Conservation (phyloP, 2,329 filamentous ascomycete species). For the Periconia sp. region DNA sequence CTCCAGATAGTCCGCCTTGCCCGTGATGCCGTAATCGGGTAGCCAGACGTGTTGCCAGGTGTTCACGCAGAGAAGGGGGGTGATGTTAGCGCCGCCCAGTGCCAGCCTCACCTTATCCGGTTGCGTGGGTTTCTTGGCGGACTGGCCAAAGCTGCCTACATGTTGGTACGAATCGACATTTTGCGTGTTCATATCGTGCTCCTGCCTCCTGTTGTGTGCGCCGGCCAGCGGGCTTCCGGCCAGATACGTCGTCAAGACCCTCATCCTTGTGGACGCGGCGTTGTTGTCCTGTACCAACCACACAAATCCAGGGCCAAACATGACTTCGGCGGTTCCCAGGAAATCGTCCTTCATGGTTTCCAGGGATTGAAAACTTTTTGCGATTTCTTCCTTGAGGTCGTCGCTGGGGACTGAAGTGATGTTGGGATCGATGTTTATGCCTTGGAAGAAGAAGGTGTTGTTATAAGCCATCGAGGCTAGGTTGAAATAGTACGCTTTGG, state of each 20-base stretch:
- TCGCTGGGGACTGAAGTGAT: conserved; percentile 29
- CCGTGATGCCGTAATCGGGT: conserved; percentile 74
- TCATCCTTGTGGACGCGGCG: conserved; percentile 52
- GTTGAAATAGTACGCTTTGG: conserved; percentile 83
- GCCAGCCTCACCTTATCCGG: conserved; percentile 30
- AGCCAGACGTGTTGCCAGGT: conserved; percentile 97
- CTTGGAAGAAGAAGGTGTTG: conserved; percentile 80
- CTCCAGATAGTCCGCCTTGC: conserved; percentile 75
- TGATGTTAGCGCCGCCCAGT: conserved; percentile 68
- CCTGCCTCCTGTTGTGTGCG: conserved; percentile 76
- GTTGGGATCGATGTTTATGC: conserved; percentile 44
- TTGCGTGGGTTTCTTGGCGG: conserved; percentile 18
- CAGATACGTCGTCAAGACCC: conserved; percentile 85
- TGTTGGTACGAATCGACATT: conserved; percentile 31
- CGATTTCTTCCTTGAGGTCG: conserved; percentile 64
- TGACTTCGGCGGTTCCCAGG: conserved; percentile 75
- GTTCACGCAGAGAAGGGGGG: conserved; percentile 85
- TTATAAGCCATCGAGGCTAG: conserved; percentile 95
- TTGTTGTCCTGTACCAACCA: conserved; percentile 73
- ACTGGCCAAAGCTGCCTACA: conserved; percentile 44
- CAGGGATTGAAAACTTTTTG: conserved; percentile 72
- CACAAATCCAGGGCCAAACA: conserved; percentile 97
- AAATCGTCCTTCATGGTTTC: conserved; percentile 81
- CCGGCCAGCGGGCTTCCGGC: conserved; percentile 85
- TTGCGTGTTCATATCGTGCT: conserved; percentile 68